A percentile compares a stretch with the other conserved stretches of the same genome.
These are phyloP conservation scores for Phialemoniopsis sp. DNA, from an alignment of 2,329 filamentous ascomycete genomes.

Conservation along the genomic window DNA sequence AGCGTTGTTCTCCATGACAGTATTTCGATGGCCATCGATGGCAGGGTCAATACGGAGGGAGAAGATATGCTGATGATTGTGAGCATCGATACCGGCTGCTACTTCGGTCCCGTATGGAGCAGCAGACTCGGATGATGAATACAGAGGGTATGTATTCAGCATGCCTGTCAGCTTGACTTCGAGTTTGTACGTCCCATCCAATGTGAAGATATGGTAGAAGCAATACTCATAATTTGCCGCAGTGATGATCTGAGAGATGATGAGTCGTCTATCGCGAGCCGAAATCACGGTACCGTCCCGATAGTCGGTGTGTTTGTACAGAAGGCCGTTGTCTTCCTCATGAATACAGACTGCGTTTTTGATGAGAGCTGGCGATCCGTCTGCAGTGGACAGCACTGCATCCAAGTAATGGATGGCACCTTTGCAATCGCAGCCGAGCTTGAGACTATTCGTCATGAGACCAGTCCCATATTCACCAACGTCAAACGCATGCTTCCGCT, in stretches of 20 bases:
- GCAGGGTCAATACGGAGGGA: conserved; percentile 44
- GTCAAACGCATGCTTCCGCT: conserved; percentile 60
- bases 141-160: conserved; percentile 70
- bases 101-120: conserved; percentile 46
- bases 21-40: too few relatives aligned
- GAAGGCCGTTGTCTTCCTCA: conserved; percentile 69
- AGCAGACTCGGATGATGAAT: too few relatives aligned
- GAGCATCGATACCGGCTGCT: conserved; percentile 44
- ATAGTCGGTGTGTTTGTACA: conserved; percentile 63
- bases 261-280: conserved; percentile 65
- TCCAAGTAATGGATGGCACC: conserved; percentile 74
- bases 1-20: conserved; percentile 51
- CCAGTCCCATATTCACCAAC: conserved; percentile 61
- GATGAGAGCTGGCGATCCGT: conserved; percentile 63
- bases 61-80: conserved; percentile 56
- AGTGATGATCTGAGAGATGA: conserved; percentile 65
- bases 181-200: conserved; percentile 50
- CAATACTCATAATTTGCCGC: conserved; percentile 51
- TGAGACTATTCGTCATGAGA: conserved; percentile 60
- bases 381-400: conserved; percentile 65
- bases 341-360: conserved; percentile 79
- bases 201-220: too few relatives aligned
- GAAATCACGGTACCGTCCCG: conserved; percentile 50
- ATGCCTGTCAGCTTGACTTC: conserved; percentile 71
- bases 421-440: conserved; percentile 64